A percentile compares a stretch with the other conserved stretches of the same genome.
Evolutionary conservation across 441 rosid genomes (phyloP).

Genomic region (Corymbia calophylla): DNA sequence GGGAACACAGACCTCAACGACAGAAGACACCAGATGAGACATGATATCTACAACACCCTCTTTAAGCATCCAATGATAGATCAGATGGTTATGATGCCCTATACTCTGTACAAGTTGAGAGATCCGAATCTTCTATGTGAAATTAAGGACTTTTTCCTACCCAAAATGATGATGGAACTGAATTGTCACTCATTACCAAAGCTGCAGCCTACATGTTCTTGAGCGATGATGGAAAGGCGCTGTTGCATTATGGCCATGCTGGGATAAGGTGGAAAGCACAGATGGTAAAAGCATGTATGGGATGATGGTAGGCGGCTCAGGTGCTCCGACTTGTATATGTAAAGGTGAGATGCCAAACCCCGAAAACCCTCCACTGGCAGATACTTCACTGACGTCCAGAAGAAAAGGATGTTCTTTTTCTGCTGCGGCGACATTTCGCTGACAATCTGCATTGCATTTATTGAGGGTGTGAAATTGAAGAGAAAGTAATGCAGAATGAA

Average conservation of each 20-base stretch:
- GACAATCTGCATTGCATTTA: conserved; percentile 45
- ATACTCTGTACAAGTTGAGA: conserved; percentile 47
- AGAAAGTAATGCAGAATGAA: neutral
- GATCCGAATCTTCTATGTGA: conserved; percentile 41
- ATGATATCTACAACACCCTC: conserved; percentile 12
- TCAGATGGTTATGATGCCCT: conserved; percentile 17
- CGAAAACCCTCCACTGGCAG: conserved; percentile 88
- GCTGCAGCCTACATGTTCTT: conserved; percentile 91
- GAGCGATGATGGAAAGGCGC: conserved; percentile 54
- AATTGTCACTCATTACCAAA: conserved; percentile 68
- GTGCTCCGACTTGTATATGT: conserved; percentile 62
- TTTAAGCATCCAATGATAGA: conserved; percentile 12
- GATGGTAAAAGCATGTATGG: conserved; percentile 85
- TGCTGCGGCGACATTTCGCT: conserved; percentile 61
- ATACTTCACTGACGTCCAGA: conserved; percentile 89
- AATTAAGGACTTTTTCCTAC: conserved; percentile 6
- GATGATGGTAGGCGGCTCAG: conserved; percentile 67
- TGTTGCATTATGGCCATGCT: conserved; percentile 52
- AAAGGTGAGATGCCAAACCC: conserved; percentile 65
- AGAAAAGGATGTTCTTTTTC: conserved; percentile 66
- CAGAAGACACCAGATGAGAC: neutral
- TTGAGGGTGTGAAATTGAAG: neutral
- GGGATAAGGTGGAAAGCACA: conserved; percentile 72
- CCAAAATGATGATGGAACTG: neutral
- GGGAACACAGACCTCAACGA: neutral